A percentile compares a stretch with the other conserved stretches of the same genome.
Evolutionary conservation across 2,329 filamentous ascomycete genomes (phyloP).

Genomic region (Fusarium praegraminearum): DNA sequence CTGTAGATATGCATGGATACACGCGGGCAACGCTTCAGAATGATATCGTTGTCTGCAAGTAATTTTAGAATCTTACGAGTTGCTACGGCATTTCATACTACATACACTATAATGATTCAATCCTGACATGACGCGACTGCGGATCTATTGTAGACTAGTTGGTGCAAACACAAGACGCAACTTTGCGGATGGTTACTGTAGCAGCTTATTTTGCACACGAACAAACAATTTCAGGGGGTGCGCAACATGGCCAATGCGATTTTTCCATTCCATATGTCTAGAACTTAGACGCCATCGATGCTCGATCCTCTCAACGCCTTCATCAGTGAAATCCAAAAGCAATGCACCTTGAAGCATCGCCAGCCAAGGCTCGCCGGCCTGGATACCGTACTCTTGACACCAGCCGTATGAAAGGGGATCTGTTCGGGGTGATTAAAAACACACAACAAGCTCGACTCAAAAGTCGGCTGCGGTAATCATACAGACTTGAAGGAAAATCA

Average conservation of each 20-base stretch:
- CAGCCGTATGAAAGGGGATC: neutral
- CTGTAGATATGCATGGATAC: conserved; percentile 33
- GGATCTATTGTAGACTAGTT: neutral
- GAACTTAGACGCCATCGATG: conserved; percentile 28
- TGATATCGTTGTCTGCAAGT: conserved; percentile 33
- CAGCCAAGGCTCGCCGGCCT: conserved; percentile 2
- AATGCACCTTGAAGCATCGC: conserved; percentile 2
- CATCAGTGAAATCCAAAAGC: conserved; percentile 17
- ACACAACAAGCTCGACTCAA: neutral
- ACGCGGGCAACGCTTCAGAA: conserved; percentile 32
- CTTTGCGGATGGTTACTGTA: conserved; percentile 15
- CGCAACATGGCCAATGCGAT: conserved; percentile 13
- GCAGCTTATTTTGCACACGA: neutral
- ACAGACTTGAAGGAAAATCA: conserved; percentile 15
- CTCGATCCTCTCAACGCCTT: conserved; percentile 30
- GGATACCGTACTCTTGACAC: conserved; percentile 4
- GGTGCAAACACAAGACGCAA: conserved; percentile 8
- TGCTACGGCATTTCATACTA: conserved; percentile 11
- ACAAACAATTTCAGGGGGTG: neutral
- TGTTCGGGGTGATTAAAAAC: neutral
- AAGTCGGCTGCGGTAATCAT: conserved; percentile 23
- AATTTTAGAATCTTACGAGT: conserved; percentile 34
- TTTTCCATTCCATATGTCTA: conserved; percentile 30
- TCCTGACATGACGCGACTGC: neutral
- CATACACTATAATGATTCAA: neutral